phyloP scores from a whole-genome alignment of 2,329 filamentous ascomycete species.

The Botrytis sinoallii region DNA sequence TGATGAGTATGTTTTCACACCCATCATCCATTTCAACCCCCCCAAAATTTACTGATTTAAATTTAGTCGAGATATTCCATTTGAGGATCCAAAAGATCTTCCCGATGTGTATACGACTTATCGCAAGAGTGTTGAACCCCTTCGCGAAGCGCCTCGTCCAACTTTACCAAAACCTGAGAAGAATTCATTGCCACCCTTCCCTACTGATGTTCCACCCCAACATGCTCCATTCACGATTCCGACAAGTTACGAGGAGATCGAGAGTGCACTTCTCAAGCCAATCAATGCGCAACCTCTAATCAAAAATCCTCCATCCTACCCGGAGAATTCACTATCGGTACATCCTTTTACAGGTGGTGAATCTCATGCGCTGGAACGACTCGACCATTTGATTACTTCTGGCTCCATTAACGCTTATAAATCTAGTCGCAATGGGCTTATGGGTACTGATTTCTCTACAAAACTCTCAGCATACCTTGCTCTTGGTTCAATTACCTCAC shows the following conservation, averaged over 20 bases:
- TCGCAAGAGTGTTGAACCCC: slow-evolving; percentile 68
- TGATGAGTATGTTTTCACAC: slow-evolving; percentile 62
- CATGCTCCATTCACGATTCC: slow-evolving; percentile 62
- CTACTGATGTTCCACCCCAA: slow-evolving; percentile 56
- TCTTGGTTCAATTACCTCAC: slow-evolving; percentile 68
- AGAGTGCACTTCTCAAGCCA: slow-evolving; percentile 55
- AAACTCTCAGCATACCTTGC: slow-evolving; percentile 73
- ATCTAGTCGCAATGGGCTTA: slow-evolving; percentile 65
- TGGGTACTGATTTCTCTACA: slow-evolving; percentile 70
- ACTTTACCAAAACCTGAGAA: slow-evolving; percentile 52
- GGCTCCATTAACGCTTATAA: slow-evolving; percentile 65
- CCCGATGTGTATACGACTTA: slow-evolving; percentile 75
- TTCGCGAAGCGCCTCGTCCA: slow-evolving; percentile 61
- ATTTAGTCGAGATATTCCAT: slow-evolving; percentile 61
- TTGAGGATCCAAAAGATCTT: slow-evolving; percentile 55
- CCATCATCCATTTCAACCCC: not conserved
- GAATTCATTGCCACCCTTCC: slow-evolving; percentile 54
- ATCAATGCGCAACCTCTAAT: slow-evolving; percentile 50
- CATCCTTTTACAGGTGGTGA: slow-evolving; percentile 71
- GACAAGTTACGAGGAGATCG: slow-evolving; percentile 49
- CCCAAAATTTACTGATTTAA: not conserved
- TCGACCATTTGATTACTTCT: slow-evolving; percentile 58
- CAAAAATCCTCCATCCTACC: slow-evolving; percentile 50
- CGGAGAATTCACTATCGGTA: slow-evolving; percentile 53
- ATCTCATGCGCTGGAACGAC: slow-evolving; percentile 53